These are phyloP conservation scores for Micractinium conductrix DNA, from an alignment of 139 green algal genomes.

Conservation along the genomic window DNA sequence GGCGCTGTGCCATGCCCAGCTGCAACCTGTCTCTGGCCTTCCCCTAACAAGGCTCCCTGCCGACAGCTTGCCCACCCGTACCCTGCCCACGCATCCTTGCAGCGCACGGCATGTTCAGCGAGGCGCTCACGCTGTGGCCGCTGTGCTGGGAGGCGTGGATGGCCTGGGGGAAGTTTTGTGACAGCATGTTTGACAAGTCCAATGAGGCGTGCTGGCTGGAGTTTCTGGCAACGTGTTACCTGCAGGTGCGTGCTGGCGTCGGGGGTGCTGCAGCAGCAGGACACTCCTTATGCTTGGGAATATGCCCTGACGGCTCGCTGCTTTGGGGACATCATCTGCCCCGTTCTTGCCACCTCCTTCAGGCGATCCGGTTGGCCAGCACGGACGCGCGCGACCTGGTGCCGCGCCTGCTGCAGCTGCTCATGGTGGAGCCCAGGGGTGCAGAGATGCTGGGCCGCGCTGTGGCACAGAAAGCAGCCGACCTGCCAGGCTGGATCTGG, in stretches of 20 bases:
- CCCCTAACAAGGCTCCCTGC: no score
- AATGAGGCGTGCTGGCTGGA: slow-evolving; percentile 73
- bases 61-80: neutral
- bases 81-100: neutral
- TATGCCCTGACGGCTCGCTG: no score
- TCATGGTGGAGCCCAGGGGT: slow-evolving; percentile 87
- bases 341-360: no score
- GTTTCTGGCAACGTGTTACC: slow-evolving; percentile 63
- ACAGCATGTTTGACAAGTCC: slow-evolving; percentile 67
- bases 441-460: slow-evolving; percentile 50
- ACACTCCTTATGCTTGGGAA: no score
- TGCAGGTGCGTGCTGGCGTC: slow-evolving; percentile 11
- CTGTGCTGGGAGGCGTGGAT: slow-evolving; percentile 88
- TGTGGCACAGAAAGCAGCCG: slow-evolving; percentile 44
- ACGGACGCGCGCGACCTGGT: slow-evolving; percentile 68
- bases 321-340: no score
- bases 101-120: slow-evolving; percentile 78
- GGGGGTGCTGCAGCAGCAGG: no score
- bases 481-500: slow-evolving; percentile 92
- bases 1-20: no score
- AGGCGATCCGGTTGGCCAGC: slow-evolving; percentile 67
- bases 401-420: slow-evolving; percentile 85
- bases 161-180: slow-evolving; percentile 90
- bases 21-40: no score
- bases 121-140: slow-evolving; percentile 82